Conservation (phyloP, 2,329 filamentous ascomycete genomes). For the Phialemonium atrogriseum region DNA sequence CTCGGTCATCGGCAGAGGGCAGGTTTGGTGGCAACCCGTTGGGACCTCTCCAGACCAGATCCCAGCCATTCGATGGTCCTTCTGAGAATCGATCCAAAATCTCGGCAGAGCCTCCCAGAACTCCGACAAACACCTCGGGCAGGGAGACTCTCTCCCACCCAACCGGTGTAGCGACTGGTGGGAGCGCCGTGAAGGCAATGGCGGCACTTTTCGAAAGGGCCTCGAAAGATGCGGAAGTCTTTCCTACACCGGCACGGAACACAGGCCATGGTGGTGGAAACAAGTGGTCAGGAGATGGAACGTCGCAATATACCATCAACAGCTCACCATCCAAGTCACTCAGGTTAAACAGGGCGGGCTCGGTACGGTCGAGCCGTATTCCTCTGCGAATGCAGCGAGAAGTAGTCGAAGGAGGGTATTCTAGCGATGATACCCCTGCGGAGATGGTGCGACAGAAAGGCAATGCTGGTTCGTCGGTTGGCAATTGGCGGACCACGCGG, state of each 20-base stretch:
- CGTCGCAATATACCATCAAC: slow-evolving; percentile 16
- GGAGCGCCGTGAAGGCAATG: slow-evolving; percentile 38
- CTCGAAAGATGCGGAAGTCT: slow-evolving; percentile 14
- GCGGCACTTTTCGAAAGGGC: slow-evolving; percentile 41
- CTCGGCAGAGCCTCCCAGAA: slow-evolving; percentile 1
- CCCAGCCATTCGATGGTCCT: background rate
- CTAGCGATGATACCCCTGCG: no score
- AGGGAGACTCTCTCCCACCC: slow-evolving; percentile 6
- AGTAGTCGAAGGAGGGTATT: background rate
- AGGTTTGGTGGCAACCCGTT: background rate
- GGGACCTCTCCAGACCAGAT: background rate
- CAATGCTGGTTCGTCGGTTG: no score
- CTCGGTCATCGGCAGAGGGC: no score
- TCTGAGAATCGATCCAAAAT: slow-evolving; percentile 7
- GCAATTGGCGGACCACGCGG: no score
- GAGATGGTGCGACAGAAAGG: no score
- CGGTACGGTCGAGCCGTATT: background rate
- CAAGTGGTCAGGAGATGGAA: slow-evolving; percentile 7
- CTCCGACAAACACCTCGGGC: slow-evolving; percentile 1
- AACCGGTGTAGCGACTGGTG: slow-evolving; percentile 11
- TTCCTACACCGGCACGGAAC: slow-evolving; percentile 7
- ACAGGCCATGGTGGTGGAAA: slow-evolving; percentile 6
- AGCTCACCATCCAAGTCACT: slow-evolving; percentile 9
- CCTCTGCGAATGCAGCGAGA: background rate
- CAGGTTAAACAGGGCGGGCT: background rate